Percentiles rank a stretch among this genome's conserved stretches.
Evolutionary conservation across 371 early-diverging fungal genomes (phyloP).

Genomic region (Sporodiniella umbellata): DNA sequence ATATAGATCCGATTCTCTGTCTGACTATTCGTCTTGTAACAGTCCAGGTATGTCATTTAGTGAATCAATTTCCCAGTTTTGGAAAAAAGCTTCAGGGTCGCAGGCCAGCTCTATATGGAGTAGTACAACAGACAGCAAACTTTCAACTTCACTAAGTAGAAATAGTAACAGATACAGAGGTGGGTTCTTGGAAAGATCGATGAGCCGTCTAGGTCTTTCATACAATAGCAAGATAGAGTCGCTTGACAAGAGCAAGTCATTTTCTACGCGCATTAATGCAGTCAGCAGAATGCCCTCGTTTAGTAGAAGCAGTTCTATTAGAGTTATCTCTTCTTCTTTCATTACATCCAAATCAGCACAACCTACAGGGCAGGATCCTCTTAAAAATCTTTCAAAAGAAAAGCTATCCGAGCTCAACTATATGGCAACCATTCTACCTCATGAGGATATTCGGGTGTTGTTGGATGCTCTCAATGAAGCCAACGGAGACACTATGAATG

Average conservation of each 20-base stretch:
- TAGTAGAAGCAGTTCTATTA: background rate
- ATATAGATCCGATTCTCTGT: background rate
- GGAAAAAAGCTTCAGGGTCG: slow-evolving; percentile 12
- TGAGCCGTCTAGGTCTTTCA: slow-evolving; percentile 11
- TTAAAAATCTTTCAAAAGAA: background rate
- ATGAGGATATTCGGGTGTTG: slow-evolving; percentile 14
- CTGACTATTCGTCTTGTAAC: background rate
- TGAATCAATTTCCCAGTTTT: slow-evolving; percentile 15
- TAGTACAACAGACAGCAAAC: background rate
- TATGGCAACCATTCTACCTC: slow-evolving; percentile 19
- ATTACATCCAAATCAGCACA: slow-evolving; percentile 2
- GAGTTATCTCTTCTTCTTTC: background rate
- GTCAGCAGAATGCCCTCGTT: background rate
- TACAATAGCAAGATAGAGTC: slow-evolving; percentile 7
- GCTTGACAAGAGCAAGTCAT: slow-evolving; percentile 1
- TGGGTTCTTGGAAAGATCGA: slow-evolving; percentile 15
- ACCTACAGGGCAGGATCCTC: background rate
- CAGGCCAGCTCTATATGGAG: background rate
- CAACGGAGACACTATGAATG: slow-evolving; percentile 21
- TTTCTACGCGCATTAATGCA: background rate
- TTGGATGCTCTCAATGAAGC: slow-evolving; percentile 19
- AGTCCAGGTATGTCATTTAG: slow-evolving; percentile 7
- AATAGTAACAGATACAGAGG: background rate
- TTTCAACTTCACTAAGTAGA: background rate
- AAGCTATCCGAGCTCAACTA: slow-evolving; percentile 5